Conservation (phyloP, 768 basidiomycete genomes). For the Melanogaster broomeanus region DNA sequence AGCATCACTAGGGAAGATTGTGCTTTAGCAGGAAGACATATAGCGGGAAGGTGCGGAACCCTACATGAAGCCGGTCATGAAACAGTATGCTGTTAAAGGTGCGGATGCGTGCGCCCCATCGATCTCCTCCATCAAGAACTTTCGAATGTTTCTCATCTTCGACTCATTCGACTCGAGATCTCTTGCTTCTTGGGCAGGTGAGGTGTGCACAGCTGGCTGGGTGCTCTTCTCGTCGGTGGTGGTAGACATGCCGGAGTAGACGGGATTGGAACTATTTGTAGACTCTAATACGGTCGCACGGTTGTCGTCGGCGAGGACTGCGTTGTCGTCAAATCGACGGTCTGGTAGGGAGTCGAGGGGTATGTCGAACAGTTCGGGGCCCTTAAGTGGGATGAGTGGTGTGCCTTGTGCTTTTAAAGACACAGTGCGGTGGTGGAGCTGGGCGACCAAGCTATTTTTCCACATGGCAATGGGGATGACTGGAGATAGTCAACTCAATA, state of each 20-base stretch:
- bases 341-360: slow-evolving; percentile 13
- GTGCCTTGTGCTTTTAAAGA: slow-evolving; percentile 12
- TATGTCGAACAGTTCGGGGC: slow-evolving; percentile 3
- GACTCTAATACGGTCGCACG: neutral
- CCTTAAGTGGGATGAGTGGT: slow-evolving; percentile 14
- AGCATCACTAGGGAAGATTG: slow-evolving; percentile 48
- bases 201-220: neutral
- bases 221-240: neutral
- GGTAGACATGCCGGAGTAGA: neutral
- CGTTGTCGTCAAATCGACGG: neutral
- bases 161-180: slow-evolving; percentile 18
- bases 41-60: slow-evolving; percentile 19
- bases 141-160: slow-evolving; percentile 9
- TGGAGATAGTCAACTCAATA: neutral
- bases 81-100: slow-evolving; percentile 66
- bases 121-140: slow-evolving; percentile 23
- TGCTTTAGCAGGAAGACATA: neutral
- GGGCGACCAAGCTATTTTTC: slow-evolving; percentile 13
- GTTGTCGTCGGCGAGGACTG: neutral
- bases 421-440: slow-evolving; percentile 11
- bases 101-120: slow-evolving; percentile 38
- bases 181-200: neutral
- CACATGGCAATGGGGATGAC: slow-evolving; percentile 1
- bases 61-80: slow-evolving; percentile 81
- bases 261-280: neutral